Base-by-base conservation (phyloP, 2,329 filamentous ascomycete species). In the Phyllosticta ampelicida region DNA sequence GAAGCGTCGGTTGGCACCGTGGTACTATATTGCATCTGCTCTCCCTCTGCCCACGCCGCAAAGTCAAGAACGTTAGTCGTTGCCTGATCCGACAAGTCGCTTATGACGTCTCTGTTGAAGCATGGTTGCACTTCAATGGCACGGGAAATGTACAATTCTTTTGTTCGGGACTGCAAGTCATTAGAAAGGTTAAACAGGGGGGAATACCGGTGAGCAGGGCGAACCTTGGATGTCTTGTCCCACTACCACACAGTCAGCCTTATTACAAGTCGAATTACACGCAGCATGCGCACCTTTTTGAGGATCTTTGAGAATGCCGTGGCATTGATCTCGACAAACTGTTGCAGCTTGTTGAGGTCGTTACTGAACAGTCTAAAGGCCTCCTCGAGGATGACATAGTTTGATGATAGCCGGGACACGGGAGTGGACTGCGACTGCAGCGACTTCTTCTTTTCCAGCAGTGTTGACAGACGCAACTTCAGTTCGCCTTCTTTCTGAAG, bases 401-500 rank as follows among this genome's bases (percentile, higher is more conserved):
- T 94, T 59, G 91, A 89, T 1, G 94, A 96, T 16, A 89, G 82
- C 72, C 94, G 89, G 16, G 91, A 95, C 60, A 87, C 82, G 16
- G 86, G 85, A 63, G 87, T 82, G 49, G 78, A 80, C 55, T 91
- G 84, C 21, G 89, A 87, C 71, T 96, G 89, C 60, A 97, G 80
- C 19, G 94, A 86, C 71, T 86, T 87, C 73, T 97, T 97, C 80
- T 97, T 96, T 72, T 97, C 94, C 61, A 96, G 79, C 26, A 99
- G 80, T 1, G 92, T 96, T 70, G 90, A 89, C 59, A 99, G 81
- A 10, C 94, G 88, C 57, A 97, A 83, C 73, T 95, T 95, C 72
- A 97, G 88, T 90, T 99, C 94, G 55, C 90, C 91, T 75, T 99
- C 94, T 71, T 99, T 99, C 71, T 97, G 94, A 36, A 97, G 75